Percentiles rank a stretch among this genome's conserved stretches.
These are phyloP conservation scores for Scorias spongiosa DNA, from an alignment of 2,329 filamentous ascomycete genomes.

Conservation along the genomic window DNA sequence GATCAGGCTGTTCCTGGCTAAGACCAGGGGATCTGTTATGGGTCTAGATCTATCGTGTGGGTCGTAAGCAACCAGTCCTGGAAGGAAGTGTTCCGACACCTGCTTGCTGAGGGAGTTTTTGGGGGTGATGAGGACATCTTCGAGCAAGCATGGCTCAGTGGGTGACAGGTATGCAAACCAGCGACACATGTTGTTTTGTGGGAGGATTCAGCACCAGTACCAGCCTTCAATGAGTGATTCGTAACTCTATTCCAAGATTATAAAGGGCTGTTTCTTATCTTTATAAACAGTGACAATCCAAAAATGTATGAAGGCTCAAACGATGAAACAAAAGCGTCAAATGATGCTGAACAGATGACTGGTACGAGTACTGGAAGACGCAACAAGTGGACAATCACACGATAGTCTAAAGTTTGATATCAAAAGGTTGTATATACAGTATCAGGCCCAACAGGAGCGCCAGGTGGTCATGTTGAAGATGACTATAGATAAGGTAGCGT, in stretches of 20 bases:
- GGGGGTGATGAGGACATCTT: conserved; percentile 37
- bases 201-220: background rate
- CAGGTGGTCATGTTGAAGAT: no score
- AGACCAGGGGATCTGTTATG: conserved; percentile 28
- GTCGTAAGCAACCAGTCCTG: conserved; percentile 35
- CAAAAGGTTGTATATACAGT: no score
- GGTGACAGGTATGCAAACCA: conserved; percentile 39
- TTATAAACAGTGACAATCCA: background rate
- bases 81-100: conserved; percentile 39
- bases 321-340: no score
- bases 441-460: no score
- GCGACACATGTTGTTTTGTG: conserved; percentile 18
- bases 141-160: conserved; percentile 37
- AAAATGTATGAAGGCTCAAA: no score
- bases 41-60: conserved; percentile 24
- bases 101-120: conserved; percentile 30
- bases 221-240: background rate
- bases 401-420: no score
- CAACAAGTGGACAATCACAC: no score
- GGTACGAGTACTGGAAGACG: no score
- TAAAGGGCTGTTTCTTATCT: conserved; percentile 2
- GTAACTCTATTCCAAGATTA: no score
- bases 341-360: no score
- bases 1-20: conserved; percentile 35
- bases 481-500: no score